Base-by-base conservation (phyloP, 116 monocot genomes). In the Posidonia oceanica region DNA sequence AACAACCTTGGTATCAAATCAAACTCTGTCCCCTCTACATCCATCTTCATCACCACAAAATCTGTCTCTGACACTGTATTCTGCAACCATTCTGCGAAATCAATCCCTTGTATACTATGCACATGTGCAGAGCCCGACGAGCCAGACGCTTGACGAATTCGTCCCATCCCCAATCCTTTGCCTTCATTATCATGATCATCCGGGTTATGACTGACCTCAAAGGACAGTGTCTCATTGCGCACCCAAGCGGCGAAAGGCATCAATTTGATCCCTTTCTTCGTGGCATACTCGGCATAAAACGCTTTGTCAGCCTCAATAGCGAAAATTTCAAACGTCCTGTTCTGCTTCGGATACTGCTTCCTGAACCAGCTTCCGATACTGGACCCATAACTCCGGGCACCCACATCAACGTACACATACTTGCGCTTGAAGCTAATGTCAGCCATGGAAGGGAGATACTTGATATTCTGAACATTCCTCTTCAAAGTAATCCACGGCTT, bases 11-110 rank as follows among this genome's bases (percentile, higher is more conserved):
- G 98, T 20, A 98, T 74, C 29, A 98, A 73, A 73, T 98, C 93
- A 62, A 98, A 98, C 68, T 98, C 98, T 0, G 98, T 93, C 51
- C 98, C 98, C 71, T 98, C 98, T 36, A 98, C 81, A 66, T 98
- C 98, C 98, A 98, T 98, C 84, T 98, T 98, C 93, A 98, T 80
- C 59, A 90, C 98, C 73, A 98, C 90, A 60, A 83, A 98, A 54
- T 93, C 98, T 58, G 66, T 84, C 73, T 86, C 82, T 3, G 89
- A 67, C 61, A 86, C 85, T 4, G 82, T 85, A 44, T 55, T 85
- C 82, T 93, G 93, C 74, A 98, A 66, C 98, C 98, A 98, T 52
- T 84, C 80, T 0, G 93, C 93, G 44, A 98, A 93, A 74, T 98
- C 98, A 71, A 98, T 86, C 41, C 85, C 98, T 4, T 80, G 85